Evolutionary conservation across 2,329 filamentous ascomycete genomes (phyloP).

Genomic region (Fonsecaea monophora): DNA sequence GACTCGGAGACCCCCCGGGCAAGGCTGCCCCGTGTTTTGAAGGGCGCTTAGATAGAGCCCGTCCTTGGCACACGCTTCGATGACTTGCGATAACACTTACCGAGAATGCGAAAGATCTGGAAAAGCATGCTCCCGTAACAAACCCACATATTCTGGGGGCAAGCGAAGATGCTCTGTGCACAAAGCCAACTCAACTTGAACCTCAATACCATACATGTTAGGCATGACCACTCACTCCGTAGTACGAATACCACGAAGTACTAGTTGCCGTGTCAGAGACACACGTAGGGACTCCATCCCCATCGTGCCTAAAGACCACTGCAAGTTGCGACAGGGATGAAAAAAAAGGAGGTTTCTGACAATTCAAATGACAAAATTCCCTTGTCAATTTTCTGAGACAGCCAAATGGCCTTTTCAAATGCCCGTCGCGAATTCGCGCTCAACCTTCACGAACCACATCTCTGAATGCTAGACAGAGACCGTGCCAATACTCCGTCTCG

Average conservation of each 20-base stretch:
- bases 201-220: too few relatives aligned
- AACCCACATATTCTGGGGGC: neutral
- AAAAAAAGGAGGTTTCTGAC: too few relatives aligned
- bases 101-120: neutral
- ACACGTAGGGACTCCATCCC: too few relatives aligned
- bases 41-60: slow-evolving; percentile 1
- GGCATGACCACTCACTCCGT: too few relatives aligned
- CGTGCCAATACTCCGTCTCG: too few relatives aligned
- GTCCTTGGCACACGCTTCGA: neutral
- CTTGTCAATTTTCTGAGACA: too few relatives aligned
- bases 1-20: neutral
- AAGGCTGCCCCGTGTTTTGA: neutral
- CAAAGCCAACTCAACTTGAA: neutral
- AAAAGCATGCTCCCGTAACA: neutral
- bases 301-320: too few relatives aligned
- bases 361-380: neutral
- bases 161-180: slow-evolving; percentile 4
- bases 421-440: neutral
- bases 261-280: too few relatives aligned
- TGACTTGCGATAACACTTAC: neutral
- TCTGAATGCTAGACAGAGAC: too few relatives aligned
- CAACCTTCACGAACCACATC: too few relatives aligned
- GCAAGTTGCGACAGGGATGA: too few relatives aligned
- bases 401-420: neutral
- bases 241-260: too few relatives aligned